These are phyloP conservation scores for Acanthamoeba castellanii DNA, from an alignment of 208 protist genomes.

Conservation along the genomic window DNA sequence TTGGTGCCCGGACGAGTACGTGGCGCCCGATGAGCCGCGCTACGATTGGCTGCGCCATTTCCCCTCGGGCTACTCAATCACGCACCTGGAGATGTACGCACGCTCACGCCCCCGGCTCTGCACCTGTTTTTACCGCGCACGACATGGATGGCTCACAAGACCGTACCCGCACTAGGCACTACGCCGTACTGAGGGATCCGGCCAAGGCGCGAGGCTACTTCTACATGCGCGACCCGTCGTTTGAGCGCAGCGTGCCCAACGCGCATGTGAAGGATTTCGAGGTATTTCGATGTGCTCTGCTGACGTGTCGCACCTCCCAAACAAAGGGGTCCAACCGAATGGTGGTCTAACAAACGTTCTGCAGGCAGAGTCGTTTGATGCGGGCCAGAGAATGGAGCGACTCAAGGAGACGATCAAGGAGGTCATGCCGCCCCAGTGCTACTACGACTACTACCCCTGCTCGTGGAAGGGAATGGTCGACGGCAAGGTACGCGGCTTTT, in stretches of 20 bases:
- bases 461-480: constrained; percentile 57
- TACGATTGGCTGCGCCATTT: constrained; percentile 84
- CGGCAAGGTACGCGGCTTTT: constrained; percentile 32
- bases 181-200: constrained; percentile 87
- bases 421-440: neutral
- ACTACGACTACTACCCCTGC: constrained; percentile 47
- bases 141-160: neutral
- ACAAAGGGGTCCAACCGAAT: neutral
- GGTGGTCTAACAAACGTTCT: neutral
- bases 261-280: constrained; percentile 73
- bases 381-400: constrained; percentile 2
- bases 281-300: neutral
- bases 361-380: constrained; percentile 37
- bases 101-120: neutral
- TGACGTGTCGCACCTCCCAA: neutral
- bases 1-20: constrained; percentile 58
- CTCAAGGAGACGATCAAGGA: constrained; percentile 64
- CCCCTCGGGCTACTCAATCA: constrained; percentile 92
- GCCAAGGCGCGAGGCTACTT: constrained; percentile 87
- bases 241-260: constrained; percentile 46
- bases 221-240: constrained; percentile 85
- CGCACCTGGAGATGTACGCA: constrained; percentile 95
- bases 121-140: neutral
- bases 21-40: constrained; percentile 62
- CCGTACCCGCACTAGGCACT: constrained; percentile 37